Evolutionary conservation across 225 moss, liverwort and hornwort genomes (phyloP), one percentile per base, ranked within the genome.

Genomic region (Marchantia paleacea): DNA sequence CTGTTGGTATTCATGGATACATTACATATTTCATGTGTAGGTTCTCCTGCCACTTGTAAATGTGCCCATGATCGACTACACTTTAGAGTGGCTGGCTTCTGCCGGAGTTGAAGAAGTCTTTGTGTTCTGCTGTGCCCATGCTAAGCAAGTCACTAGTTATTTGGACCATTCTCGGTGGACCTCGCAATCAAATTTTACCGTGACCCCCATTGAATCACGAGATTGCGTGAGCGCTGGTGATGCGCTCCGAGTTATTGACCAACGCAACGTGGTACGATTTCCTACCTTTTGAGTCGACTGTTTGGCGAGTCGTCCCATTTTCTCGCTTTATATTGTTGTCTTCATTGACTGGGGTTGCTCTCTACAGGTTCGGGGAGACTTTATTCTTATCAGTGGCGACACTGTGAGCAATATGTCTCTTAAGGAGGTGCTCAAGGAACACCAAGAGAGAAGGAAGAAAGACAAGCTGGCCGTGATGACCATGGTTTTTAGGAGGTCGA

Each of bases 211-310:
- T 69, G 99, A 92, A 73, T 99, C 95, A 3, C 82, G 93, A 72
- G 99, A 99, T 62, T 99, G 99, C 69, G 94, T 95, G n/a, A 99
- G 99, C 83, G 95, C 99, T 57, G 99, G 99, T 28, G 99, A 99
- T 88, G 99, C 99, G 47, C 86, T 99, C 69, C 91, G 99, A 55
- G 87, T 92, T 63, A 92, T 99, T 80, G 95, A 99, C 61, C 94
- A 94, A 85, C 90, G 92, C 79, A 91, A 89, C 79, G 95, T 99
- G 95, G 99, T 99, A 83, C 79, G 91, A 13, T n/a, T 67, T 55
- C 53, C 62, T 13, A 19, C 64, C 64, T 20, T 64, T 10, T 24
- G 11, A 18, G 9, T 64, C 3, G 3, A 19, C 64, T 5, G 2
- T 5, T 13, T 13, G 13, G 57, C 57, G 6, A 58, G 2, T 20